Evolutionary conservation across 495 filamentous ascomycete species (phyloP).

Genomic region (Neurospora discreta): DNA sequence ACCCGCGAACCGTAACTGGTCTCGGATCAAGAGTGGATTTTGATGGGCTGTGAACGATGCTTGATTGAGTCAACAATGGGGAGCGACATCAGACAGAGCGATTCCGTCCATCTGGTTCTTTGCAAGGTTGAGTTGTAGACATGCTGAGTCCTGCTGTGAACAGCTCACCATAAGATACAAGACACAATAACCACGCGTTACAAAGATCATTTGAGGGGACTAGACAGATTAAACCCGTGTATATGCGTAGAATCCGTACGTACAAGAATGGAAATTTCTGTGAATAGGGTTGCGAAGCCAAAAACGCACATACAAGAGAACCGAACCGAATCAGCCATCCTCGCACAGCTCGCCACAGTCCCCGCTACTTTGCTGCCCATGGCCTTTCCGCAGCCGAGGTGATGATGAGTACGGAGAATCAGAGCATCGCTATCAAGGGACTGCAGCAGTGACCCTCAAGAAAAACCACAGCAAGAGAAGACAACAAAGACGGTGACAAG

Average conservation of each 20-base stretch:
- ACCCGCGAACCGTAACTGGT: no score
- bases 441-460: neutral
- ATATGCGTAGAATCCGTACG: neutral
- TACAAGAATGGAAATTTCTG: neutral
- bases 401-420: neutral
- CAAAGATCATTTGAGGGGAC: neutral
- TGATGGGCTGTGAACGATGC: neutral
- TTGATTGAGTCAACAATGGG: neutral
- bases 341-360: neutral
- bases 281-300: neutral
- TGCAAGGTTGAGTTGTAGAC: neutral
- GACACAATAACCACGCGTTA: neutral
- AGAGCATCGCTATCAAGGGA: neutral
- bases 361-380: neutral
- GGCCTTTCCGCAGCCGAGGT: neutral
- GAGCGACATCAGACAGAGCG: neutral
- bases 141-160: neutral
- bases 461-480: neutral
- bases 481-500: neutral
- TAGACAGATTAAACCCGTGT: neutral
- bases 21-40: no score
- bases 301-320: neutral
- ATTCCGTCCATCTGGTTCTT: neutral
- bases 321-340: neutral
- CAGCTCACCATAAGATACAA: neutral